Evolutionary conservation across 257 asterid genomes (phyloP).

Genomic region (Primulina huaijiensis): DNA sequence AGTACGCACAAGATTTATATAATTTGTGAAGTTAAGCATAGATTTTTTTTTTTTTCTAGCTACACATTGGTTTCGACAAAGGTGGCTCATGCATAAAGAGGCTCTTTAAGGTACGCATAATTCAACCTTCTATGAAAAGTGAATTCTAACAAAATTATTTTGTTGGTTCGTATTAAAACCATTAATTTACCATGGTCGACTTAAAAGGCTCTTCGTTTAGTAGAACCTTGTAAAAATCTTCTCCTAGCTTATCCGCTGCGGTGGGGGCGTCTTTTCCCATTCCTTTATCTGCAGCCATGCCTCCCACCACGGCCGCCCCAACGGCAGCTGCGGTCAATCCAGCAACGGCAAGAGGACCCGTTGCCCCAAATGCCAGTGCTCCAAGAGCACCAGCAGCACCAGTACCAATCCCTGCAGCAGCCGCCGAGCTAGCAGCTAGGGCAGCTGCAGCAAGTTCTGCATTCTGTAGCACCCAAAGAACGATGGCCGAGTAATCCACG

Average conservation of each 20-base stretch:
- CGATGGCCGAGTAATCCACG: conserved; percentile 75
- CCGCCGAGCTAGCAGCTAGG: conserved; percentile 66
- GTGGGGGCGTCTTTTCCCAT: conserved; percentile 63
- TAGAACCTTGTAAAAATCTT: conserved; percentile 83
- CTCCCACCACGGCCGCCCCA: conserved; percentile 86
- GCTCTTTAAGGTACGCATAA: neutral
- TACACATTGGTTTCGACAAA: neutral
- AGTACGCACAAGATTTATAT: neutral
- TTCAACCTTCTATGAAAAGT: neutral
- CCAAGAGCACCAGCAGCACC: conserved; percentile 84
- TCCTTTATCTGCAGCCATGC: conserved; percentile 61
- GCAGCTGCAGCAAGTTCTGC: conserved; percentile 86
- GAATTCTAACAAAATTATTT: neutral
- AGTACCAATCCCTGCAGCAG: conserved; percentile 76
- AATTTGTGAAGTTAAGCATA: neutral
- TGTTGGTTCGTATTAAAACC: neutral
- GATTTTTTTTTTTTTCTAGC: neutral
- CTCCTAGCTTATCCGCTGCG: conserved; percentile 65
- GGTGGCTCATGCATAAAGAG: neutral
- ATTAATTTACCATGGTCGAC: conserved; percentile 59
- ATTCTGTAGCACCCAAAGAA: conserved; percentile 80
- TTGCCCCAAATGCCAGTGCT: conserved; percentile 71
- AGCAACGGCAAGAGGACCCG: conserved; percentile 74
- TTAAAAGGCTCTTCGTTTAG: conserved; percentile 90
- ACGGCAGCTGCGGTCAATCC: conserved; percentile 72